Base-by-base conservation (phyloP, 2,329 filamentous ascomycete species). In the Fusarium sp. region DNA sequence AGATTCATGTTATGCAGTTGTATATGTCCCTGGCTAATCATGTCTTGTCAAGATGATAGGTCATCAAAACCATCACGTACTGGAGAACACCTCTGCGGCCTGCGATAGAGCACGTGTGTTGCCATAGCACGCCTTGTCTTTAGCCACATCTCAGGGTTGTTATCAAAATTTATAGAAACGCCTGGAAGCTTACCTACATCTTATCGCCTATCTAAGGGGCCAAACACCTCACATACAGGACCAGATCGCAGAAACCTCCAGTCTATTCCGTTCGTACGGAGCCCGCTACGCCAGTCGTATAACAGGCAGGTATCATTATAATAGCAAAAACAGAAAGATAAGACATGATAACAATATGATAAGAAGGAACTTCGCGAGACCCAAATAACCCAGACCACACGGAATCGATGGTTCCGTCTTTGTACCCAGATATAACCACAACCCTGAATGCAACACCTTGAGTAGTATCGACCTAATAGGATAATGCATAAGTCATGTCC, bases 271-370 rank as follows among this genome's bases (percentile, higher is more conserved):
- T 43, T 62, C 28, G 36, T 44, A 44, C 34, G 26, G 42, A 50
- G 45, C 42, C 40, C 21, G 47, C 57, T 57, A 45, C 34, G 39
- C 28, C 39, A 49, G 38, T 39, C 38, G 24, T 46, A 45, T 22
- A 34, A 19, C 40, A 62, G 36, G n/a, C 38, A 50, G 43, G 45
- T 72, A 63, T 61, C 55, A 38, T 56, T 19, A 54, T 43, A 57
- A 55, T 17, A 45, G 44, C 21, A 57, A 46, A 46, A 46, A 31
- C 50, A 40, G 11, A 39, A 62, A 43, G 40, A 62, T 14, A 36
- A 38, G 24, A 34, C 19, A 28, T 15, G 5, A 28, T 15, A 52
- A 31, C n/a, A 47, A 31, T 26, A 13, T 50, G 46, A 62, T 28
- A 40, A 67, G 51, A 52, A 21, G 19, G 36, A 33, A 28, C 17